A percentile compares a stretch with the other conserved stretches of the same genome.
These are phyloP conservation scores for Aspergillus hiratsukae DNA, from an alignment of 2,329 filamentous ascomycete genomes.

Conservation along the genomic window DNA sequence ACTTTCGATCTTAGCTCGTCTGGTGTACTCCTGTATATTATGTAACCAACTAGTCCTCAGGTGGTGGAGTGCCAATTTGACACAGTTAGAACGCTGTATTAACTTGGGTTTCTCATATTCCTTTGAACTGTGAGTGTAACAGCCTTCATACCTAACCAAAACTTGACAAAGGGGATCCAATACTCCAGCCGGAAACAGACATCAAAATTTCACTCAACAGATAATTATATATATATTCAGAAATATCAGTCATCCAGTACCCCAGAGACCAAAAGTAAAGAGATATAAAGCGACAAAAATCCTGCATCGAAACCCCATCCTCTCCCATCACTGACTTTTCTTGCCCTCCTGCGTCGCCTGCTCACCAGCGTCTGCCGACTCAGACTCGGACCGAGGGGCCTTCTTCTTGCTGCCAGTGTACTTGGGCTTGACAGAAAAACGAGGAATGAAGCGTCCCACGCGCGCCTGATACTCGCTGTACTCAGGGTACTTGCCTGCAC, in stretches of 20 bases:
- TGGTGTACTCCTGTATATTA: conserved; percentile 25
- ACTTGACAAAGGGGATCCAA: neutral
- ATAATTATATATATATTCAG: neutral
- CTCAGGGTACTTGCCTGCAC: conserved; percentile 76
- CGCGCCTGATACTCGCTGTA: conserved; percentile 78
- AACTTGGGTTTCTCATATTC: neutral
- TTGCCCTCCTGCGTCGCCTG: conserved; percentile 11
- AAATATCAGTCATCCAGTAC: neutral
- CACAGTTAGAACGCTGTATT: neutral
- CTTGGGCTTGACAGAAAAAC: conserved; percentile 32
- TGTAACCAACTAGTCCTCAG: neutral
- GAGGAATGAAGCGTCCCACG: conserved; percentile 78
- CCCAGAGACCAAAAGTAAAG: neutral
- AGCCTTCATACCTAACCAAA: too few species aligned
- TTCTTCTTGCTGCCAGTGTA: conserved; percentile 22
- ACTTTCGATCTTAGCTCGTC: neutral
- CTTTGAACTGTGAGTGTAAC: neutral
- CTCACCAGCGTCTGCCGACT: conserved; percentile 12
- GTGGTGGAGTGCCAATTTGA: neutral
- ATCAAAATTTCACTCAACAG: neutral
- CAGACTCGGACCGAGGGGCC: conserved; percentile 6
- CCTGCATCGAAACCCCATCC: neutral
- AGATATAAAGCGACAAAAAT: conserved; percentile 1
- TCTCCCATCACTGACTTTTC: conserved; percentile 12
- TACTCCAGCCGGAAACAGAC: neutral